A percentile compares a stretch with the other conserved stretches of the same genome.
phyloP scores from a whole-genome alignment of 768 basidiomycete species.

The Glaciozyma martinii region DNA sequence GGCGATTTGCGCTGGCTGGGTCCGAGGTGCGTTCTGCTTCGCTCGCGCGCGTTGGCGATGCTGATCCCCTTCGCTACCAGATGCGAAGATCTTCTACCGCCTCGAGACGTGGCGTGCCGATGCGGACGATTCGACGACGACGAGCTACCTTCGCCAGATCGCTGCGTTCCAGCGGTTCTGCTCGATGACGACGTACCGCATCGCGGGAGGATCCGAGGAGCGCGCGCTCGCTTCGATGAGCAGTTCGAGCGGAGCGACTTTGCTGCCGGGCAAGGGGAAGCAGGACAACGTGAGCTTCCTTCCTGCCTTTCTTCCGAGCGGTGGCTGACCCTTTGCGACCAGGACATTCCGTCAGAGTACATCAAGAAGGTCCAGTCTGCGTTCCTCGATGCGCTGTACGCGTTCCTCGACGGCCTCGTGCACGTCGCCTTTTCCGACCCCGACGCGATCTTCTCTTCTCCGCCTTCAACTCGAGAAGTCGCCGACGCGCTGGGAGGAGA shows the following conservation, averaged over 20 bases:
- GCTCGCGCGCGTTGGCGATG: background rate
- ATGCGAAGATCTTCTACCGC: slow-evolving; percentile 69
- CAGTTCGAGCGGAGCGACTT: slow-evolving; percentile 28
- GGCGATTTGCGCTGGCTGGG: slow-evolving; percentile 66
- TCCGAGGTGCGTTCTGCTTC: slow-evolving; percentile 54
- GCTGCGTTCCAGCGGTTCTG: slow-evolving; percentile 72
- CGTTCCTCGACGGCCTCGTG: slow-evolving; percentile 75
- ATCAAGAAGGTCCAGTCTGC: slow-evolving; percentile 66
- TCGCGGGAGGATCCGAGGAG: slow-evolving; percentile 62
- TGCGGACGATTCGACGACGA: slow-evolving; percentile 55
- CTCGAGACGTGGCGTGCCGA: slow-evolving; percentile 78
- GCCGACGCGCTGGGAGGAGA: slow-evolving; percentile 5
- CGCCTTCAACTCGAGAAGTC: background rate
- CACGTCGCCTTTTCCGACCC: slow-evolving; percentile 55
- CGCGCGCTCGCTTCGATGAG: slow-evolving; percentile 45
- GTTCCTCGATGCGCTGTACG: slow-evolving; percentile 76
- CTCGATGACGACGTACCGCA: slow-evolving; percentile 63
- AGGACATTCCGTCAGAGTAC: slow-evolving; percentile 53
- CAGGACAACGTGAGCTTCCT: background rate
- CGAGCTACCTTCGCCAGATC: slow-evolving; percentile 65
- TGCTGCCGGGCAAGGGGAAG: background rate
- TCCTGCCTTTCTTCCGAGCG: background rate
- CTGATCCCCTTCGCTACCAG: slow-evolving; percentile 44
- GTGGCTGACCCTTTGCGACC: background rate
- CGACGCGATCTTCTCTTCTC: slow-evolving; percentile 19